phyloP scores from a whole-genome alignment of 2,329 filamentous ascomycete genomes.

The Truncatella angustata region DNA sequence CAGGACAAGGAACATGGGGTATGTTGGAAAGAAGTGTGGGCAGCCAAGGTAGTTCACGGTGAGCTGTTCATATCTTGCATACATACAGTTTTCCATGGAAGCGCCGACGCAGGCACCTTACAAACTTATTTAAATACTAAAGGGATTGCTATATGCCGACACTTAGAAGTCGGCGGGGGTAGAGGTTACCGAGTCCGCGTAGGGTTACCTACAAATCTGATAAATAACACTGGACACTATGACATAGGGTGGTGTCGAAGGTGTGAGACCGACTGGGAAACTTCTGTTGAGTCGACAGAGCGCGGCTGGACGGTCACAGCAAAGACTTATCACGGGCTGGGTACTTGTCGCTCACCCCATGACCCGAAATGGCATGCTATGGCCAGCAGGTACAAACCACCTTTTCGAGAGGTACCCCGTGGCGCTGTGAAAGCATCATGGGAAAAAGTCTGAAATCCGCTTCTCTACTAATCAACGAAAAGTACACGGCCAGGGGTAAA shows the following conservation, averaged over 20 bases:
- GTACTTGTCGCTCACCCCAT: conserved; percentile 12
- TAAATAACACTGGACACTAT: conserved; percentile 9
- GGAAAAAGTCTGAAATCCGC: background rate
- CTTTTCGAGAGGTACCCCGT: conserved; percentile 9
- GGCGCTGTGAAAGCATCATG: conserved; percentile 13
- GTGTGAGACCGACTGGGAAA: conserved; percentile 15
- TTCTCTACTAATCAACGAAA: background rate
- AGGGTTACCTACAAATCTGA: conserved; percentile 7
- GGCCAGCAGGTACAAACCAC: background rate
- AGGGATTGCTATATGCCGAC: conserved; percentile 1
- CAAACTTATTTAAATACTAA: conserved; percentile 6
- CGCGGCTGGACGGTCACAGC: conserved; percentile 12
- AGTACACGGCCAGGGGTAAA: background rate
- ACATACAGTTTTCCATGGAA: conserved; percentile 9
- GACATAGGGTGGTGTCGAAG: conserved; percentile 11
- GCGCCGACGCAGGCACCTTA: conserved; percentile 10
- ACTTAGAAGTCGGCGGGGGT: background rate
- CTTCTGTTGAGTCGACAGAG: conserved; percentile 9
- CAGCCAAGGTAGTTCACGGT: conserved; percentile 13
- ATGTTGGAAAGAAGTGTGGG: conserved; percentile 5
- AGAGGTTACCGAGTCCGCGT: background rate
- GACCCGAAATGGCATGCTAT: conserved; percentile 15
- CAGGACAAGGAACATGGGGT: background rate
- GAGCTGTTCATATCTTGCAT: conserved; percentile 12
- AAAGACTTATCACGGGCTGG: conserved; percentile 13